These are phyloP conservation scores for Trichoderma sp. DNA, from an alignment of 2,329 filamentous ascomycete species.

Conservation along the genomic window DNA sequence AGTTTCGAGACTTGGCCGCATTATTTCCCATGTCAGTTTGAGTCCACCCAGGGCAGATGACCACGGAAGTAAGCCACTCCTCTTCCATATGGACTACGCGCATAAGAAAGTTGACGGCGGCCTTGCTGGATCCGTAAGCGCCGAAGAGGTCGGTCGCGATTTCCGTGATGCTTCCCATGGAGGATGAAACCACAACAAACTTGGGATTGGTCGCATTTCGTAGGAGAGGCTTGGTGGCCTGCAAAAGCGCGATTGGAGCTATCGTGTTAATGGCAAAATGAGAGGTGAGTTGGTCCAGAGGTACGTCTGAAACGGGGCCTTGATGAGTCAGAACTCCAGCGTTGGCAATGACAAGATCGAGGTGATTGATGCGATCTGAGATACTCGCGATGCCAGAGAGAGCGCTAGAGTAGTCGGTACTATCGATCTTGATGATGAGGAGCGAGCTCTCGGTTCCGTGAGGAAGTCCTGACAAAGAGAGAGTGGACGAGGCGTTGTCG, in stretches of 20 bases:
- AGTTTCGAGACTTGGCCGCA: background rate
- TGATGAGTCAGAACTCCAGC: background rate
- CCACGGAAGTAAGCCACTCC: constrained; percentile 8
- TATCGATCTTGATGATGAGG: constrained; percentile 9
- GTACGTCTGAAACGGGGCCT: background rate
- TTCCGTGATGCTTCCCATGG: background rate
- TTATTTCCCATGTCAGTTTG: constrained; percentile 1
- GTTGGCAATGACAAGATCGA: constrained; percentile 22
- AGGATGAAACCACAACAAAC: constrained; percentile 4
- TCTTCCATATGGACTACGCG: constrained; percentile 13
- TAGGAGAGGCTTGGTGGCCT: constrained; percentile 2
- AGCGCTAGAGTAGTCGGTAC: background rate
- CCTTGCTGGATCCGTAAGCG: constrained; percentile 12
- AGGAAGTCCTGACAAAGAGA: background rate
- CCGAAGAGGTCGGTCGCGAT: background rate
- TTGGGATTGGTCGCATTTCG: background rate
- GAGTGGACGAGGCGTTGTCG: background rate
- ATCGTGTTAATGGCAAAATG: constrained; percentile 7
- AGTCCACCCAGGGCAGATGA: constrained; percentile 3
- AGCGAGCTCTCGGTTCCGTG: background rate
- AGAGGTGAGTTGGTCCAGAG: background rate
- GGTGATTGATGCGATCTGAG: background rate
- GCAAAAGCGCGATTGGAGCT: constrained; percentile 10
- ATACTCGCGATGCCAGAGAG: background rate
- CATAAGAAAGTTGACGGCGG: constrained; percentile 15